Conservation (phyloP, 2,329 filamentous ascomycete species). For the Polychaeton citri region DNA sequence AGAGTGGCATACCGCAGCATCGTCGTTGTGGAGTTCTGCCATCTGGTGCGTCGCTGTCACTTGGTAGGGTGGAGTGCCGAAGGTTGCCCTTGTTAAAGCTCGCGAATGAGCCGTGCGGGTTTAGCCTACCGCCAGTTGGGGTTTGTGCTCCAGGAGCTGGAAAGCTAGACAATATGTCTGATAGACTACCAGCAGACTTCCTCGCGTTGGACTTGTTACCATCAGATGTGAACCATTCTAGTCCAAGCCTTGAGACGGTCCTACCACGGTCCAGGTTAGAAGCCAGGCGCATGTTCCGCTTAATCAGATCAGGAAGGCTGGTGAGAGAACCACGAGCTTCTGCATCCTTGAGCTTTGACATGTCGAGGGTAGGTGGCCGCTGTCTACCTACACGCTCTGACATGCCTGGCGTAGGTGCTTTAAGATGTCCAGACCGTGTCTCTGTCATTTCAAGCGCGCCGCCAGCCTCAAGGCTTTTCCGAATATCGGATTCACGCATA, state of each 20-base stretch:
- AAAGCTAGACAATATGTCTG: conserved; percentile 53
- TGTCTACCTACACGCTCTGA: conserved; percentile 28
- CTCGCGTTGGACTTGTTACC: conserved; percentile 13
- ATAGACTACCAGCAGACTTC: conserved; percentile 34
- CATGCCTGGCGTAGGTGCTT: conserved; percentile 18
- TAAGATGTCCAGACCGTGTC: conserved; percentile 3
- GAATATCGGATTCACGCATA: conserved; percentile 14
- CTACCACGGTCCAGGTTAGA: conserved; percentile 76
- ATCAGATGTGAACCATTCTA: conserved; percentile 31
- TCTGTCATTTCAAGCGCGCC: conserved; percentile 20
- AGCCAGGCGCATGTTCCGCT: conserved; percentile 72
- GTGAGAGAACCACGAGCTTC: conserved; percentile 82
- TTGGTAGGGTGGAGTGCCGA: conserved; percentile 11
- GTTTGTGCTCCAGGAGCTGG: conserved; percentile 37
- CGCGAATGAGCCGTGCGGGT: conserved; percentile 3
- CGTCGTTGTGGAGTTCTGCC: conserved; percentile 32
- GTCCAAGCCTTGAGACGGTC: conserved; percentile 46
- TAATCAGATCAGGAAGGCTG: conserved; percentile 81
- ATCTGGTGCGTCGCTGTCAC: conserved; percentile 16
- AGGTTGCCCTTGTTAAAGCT: conserved; percentile 5
- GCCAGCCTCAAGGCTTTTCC: conserved; percentile 20
- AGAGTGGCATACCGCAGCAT: conserved; percentile 75
- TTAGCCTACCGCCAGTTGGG: conserved; percentile 5
- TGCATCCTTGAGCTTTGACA: conserved; percentile 67
- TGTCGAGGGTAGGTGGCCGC: conserved; percentile 61